Conservation (phyloP, 345 rosid genomes). For the Murraya paniculata region DNA sequence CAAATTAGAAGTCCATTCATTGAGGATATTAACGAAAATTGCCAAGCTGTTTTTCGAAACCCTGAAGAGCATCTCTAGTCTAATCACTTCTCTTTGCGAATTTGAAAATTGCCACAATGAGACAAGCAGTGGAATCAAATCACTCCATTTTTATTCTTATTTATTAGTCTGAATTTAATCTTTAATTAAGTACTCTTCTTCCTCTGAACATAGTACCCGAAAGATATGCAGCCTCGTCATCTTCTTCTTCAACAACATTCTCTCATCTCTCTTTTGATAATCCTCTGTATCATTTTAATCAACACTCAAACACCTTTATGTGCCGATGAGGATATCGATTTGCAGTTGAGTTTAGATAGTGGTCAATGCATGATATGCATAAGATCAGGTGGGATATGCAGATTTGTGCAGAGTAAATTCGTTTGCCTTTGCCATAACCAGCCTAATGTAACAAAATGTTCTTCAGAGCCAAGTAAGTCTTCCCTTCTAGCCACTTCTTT, state of each 20-base stretch:
- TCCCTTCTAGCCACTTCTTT: neutral
- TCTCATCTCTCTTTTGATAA: neutral
- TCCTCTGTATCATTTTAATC: neutral
- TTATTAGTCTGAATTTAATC: neutral
- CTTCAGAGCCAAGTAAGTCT: neutral
- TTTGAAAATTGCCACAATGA: neutral
- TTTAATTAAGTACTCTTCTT: too few species aligned
- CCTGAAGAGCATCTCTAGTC: neutral
- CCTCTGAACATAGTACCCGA: too few species aligned
- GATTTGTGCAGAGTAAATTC: neutral
- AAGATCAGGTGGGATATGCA: slow-evolving; percentile 3
- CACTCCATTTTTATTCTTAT: neutral
- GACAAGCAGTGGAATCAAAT: neutral
- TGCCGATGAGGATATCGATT: slow-evolving; percentile 15
- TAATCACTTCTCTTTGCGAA: too few species aligned
- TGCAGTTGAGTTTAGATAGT: slow-evolving; percentile 7
- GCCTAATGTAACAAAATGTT: slow-evolving; percentile 12
- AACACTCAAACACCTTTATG: neutral
- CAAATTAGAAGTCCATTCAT: neutral
- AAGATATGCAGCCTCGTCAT: neutral
- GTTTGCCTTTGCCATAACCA: slow-evolving; percentile 23
- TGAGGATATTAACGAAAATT: too few species aligned
- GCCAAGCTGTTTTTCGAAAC: neutral
- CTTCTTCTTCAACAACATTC: neutral
- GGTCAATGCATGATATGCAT: slow-evolving; percentile 9